Percentiles rank a stretch among this genome's conserved stretches.
These are phyloP conservation scores for Polytrichum formosum DNA, from an alignment of 225 moss, liverwort and hornwort genomes.

Conservation along the genomic window DNA sequence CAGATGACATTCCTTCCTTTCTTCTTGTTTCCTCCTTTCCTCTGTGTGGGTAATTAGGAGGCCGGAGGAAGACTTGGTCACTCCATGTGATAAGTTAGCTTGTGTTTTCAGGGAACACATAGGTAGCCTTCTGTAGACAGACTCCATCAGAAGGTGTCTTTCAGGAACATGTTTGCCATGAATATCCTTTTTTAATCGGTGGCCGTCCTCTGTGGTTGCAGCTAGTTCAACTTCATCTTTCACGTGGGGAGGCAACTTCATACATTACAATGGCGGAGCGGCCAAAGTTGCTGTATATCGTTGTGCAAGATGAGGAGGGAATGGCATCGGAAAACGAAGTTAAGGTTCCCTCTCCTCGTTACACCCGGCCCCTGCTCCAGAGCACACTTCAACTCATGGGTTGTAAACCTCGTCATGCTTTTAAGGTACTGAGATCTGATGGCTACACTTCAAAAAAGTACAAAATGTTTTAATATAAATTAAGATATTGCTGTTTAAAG, in stretches of 20 bases:
- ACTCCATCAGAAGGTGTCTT: not conserved
- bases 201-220: not conserved
- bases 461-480: not conserved
- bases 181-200: not conserved
- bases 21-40: too few species aligned
- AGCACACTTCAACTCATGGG: conserved; percentile 99
- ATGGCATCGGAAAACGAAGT: conserved; percentile 21
- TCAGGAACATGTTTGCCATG: not conserved
- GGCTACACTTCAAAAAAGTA: not conserved
- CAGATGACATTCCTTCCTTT: too few species aligned
- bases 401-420: conserved; percentile 94
- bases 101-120: not conserved
- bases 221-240: conserved; percentile 21
- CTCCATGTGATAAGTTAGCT: not conserved
- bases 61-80: too few species aligned
- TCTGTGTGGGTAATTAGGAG: too few species aligned
- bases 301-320: conserved; percentile 65
- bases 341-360: conserved; percentile 59
- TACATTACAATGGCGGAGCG: conserved; percentile 47
- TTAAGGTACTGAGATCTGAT: conserved; percentile 48
- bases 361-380: conserved; percentile 85
- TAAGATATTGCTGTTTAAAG: not conserved
- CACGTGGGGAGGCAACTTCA: conserved; percentile 17
- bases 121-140: not conserved
- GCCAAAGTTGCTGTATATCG: conserved; percentile 74